These are phyloP conservation scores for Xanthoconium purpureum DNA, from an alignment of 768 basidiomycete species.

Conservation along the genomic window DNA sequence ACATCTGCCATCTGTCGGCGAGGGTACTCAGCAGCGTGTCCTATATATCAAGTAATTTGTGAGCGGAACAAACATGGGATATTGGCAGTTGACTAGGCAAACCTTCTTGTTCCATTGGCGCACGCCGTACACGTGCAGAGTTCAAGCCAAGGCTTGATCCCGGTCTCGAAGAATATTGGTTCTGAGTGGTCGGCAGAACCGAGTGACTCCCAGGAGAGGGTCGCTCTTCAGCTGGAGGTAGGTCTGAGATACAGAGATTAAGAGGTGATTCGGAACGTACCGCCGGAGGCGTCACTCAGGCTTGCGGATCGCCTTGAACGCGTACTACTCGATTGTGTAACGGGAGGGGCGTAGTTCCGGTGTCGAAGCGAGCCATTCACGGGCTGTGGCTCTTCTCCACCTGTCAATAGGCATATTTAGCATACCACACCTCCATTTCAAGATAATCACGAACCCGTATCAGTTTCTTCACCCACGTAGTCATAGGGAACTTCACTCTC, in stretches of 20 bases:
- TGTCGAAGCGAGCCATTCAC: conserved; percentile 26
- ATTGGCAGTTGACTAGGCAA: conserved; percentile 13
- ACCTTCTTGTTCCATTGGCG: conserved; percentile 47
- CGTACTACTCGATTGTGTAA: conserved; percentile 40
- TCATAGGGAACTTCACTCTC: conserved; percentile 39
- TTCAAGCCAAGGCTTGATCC: conserved; percentile 44
- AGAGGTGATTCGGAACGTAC: conserved; percentile 25
- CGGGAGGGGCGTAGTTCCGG: conserved; percentile 25
- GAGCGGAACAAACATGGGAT: conserved; percentile 5
- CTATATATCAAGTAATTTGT: conserved; percentile 14
- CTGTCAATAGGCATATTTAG: conserved; percentile 28
- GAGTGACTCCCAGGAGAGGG: conserved; percentile 21
- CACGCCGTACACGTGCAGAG: conserved; percentile 37
- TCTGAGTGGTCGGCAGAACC: conserved; percentile 18
- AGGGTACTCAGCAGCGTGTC: conserved; percentile 26
- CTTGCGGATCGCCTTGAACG: conserved; percentile 75
- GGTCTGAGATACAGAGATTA: conserved; percentile 25
- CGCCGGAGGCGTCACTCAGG: conserved; percentile 56
- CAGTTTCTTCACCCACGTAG: conserved; percentile 37
- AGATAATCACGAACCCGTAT: conserved; percentile 33
- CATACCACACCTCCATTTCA: conserved; percentile 8
- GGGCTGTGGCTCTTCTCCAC: conserved; percentile 29
- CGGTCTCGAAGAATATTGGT: conserved; percentile 35
- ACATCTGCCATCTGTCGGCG: conserved; percentile 16
- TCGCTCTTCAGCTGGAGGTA: conserved; percentile 27